Base-by-base conservation (phyloP, 2,329 filamentous ascomycete genomes). In the Fusarium sacchari region DNA sequence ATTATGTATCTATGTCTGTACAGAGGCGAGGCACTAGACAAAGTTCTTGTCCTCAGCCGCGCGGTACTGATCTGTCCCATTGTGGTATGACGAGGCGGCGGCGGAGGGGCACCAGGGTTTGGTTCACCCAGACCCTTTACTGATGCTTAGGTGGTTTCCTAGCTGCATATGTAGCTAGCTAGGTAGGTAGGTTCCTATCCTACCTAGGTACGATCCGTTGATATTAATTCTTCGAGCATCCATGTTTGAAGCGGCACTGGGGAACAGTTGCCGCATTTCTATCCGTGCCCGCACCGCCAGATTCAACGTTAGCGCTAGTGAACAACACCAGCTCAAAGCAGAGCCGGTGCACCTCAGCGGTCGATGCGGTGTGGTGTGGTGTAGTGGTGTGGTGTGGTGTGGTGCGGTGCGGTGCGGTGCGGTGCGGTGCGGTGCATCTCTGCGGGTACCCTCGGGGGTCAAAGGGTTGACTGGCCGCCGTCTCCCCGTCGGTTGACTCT, bases 321-420 rank as follows among this genome's bases (percentile, higher is more conserved):
- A 53, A 32, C 28, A 60, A 39, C 47, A 64, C 43, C 58, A 64
- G 44, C 63, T 74, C 71, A 72, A 60, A 65, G 59, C 46, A 69
- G 60, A 72, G 53, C 49, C 50, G 49, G 60, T 72, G 63, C 59
- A 69, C 66, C 53, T 57, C 53, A 69, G 64, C 63, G 58, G 60
- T 60, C 32, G 60, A 74, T 74, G 72, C 64, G 64, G 67, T 70
- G 67, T 70, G 67, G 53, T 46, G 67, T 70, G 67, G 60, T 73
- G 59, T 56, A 50, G 56, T 73, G 59, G 53, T 46, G 67, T 70
- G 67, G 60, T 73, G 59, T 56, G 57, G 56, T 73, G 59, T 47
- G 44, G 52, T 73, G 56, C 58, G 12, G 30, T 73, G 59, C 60
- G 44, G 52, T 73, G 59, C 64, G 57, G 56, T 73, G 59, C 47